Evolutionary conservation across 768 basidiomycete species (phyloP), one percentile per base, ranked within the genome.

Genomic region (Tulasnella sp.): DNA sequence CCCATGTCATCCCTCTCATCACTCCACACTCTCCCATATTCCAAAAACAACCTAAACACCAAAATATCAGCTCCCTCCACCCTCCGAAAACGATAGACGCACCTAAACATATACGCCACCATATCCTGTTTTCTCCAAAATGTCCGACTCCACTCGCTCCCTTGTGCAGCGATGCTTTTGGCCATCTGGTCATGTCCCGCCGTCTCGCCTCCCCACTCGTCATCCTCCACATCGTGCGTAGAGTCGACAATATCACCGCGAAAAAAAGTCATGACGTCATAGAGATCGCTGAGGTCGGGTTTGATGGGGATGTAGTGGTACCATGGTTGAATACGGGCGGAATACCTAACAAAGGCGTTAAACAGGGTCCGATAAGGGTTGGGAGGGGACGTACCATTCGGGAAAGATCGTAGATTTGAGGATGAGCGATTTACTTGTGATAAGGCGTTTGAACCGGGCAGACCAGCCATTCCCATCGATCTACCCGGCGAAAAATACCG

Each of bases 301-400:
- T 73, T 69, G 58, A 86, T 71, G 2, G 84, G 84, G 0, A 86
- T 73, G 63, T 86, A 87, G 66, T 86, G 84, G 8, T 84, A 71
- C 83, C 83, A 86, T 0, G 83, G 81, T 31, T 71, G 74, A 43
- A 82, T 71, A 8, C 81, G 75, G 55, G 80, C 77, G 12, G 68
- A 70, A 59, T 14, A 5, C 29, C 21, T n/a, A n/a, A n/a, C n/a
- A n/a, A n/a, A n/a, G n/a, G n/a, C n/a, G n/a, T n/a, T n/a, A n/a
- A n/a, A n/a, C n/a, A n/a, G n/a, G n/a, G n/a, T n/a, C n/a, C n/a
- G n/a, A n/a, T n/a, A n/a, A n/a, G n/a, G n/a, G n/a, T n/a, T n/a
- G n/a, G n/a, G n/a, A n/a, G n/a, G n/a, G n/a, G n/a, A n/a, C n/a
- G 12, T 64, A 80, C 84, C 84, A 86, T 68, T 85, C 84, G 0